Evolutionary conservation across 1,284 basidiomycete genomes (phyloP), one percentile per base, ranked within the genome.

Genomic region (Erythrobasidium hasegawianum): DNA sequence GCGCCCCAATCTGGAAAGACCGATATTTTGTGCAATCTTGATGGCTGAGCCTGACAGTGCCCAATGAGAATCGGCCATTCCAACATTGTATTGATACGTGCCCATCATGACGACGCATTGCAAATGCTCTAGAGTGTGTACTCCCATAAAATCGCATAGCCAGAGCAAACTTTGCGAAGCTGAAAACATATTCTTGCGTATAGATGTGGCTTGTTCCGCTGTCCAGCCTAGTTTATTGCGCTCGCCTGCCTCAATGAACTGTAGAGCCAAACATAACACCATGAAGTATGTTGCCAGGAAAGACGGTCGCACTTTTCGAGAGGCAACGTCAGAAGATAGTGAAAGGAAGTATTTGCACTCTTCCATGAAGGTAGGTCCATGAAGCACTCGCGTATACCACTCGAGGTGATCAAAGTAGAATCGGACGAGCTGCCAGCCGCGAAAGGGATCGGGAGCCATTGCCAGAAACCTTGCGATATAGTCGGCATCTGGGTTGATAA

Each of bases 81-180:
- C 73, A 33, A 74, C 70, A 49, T 74, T 73, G 70, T 75, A 73
- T 57, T 73, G 72, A 45, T 75, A 76, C n/a, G 74, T 71, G 27
- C 74, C 73, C 50, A 74, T 72, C 2, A 76, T 65, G 39, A 71
- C 71, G 53, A 75, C 71, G 59, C 71, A 70, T 26, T 73, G 72
- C 1, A 76, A 70, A 43, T 74, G 72, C 54, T 75, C 75, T 59
- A 76, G 71, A 49, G 73, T 71, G 29, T 72, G 74, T 2, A 68
- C 69, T 24, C 72, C 71, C 11, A 76, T 62, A 20, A 73, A 76
- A 56, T 75, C 73, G 52, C 71, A 74, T 10, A 73, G 59, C 70
- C 69, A 73, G 7, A 76, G 70, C 29, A 75, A 59, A 50, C 72
- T 70, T 41, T 74, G 73, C 22, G 70, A 70, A 20, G 72, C 73